Conservation (phyloP, 139 green algal genomes). For the Zygnema circumcarinatum region DNA sequence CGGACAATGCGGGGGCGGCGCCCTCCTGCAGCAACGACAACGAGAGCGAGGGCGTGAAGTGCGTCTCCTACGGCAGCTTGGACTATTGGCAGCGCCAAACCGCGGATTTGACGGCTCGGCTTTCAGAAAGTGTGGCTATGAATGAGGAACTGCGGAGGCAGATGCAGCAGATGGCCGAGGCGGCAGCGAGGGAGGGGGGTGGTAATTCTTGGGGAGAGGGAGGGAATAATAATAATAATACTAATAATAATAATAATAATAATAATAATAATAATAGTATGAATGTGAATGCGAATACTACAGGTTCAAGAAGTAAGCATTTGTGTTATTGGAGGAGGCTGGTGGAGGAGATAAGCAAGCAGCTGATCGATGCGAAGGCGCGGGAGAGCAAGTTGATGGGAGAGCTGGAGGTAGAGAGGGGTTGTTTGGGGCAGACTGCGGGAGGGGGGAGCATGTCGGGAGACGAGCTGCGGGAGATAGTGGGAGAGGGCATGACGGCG, state of each 20-base stretch:
- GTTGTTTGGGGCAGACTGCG: background rate
- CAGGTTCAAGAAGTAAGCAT: background rate
- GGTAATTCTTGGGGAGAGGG: no score
- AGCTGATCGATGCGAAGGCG: background rate
- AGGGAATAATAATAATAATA: no score
- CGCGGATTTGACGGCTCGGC: background rate
- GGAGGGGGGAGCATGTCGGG: background rate
- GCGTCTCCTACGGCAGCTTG: background rate
- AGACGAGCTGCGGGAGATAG: background rate
- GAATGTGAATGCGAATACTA: background rate
- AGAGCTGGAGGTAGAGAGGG: background rate
- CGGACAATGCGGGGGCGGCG: background rate
- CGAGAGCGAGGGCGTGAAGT: background rate
- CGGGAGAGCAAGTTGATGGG: background rate
- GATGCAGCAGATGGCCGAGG: background rate
- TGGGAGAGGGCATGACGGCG: background rate
- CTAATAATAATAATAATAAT: no score
- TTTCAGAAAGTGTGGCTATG: background rate
- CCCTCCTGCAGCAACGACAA: background rate
- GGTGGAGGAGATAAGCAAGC: background rate
- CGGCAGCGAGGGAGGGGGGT: background rate
- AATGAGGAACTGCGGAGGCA: background rate
- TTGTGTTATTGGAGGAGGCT: background rate
- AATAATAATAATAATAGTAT: no score
- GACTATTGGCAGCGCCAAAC: background rate